Conservation (phyloP, 2,329 filamentous ascomycete genomes). For the Coniochaeta pulveracea region DNA sequence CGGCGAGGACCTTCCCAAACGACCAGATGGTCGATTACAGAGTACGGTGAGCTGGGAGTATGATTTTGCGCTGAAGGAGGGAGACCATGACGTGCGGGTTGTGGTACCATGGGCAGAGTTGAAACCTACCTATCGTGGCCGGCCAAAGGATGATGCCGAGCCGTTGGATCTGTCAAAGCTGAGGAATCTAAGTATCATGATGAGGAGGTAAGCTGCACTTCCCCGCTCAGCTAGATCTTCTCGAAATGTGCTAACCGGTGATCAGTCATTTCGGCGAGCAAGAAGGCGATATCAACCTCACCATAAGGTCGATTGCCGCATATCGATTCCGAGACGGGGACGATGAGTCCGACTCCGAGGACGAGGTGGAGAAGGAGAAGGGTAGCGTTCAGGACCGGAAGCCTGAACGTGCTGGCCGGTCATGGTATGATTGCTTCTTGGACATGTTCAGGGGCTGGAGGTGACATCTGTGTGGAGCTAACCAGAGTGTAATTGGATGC, state of each 20-base stretch:
- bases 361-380: too few species aligned
- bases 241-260: conserved; percentile 11
- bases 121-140: conserved; percentile 63
- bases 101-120: conserved; percentile 55
- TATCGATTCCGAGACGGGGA: neutral
- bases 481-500: too few species aligned
- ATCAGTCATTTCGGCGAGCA: conserved; percentile 65
- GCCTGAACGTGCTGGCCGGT: too few species aligned
- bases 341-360: too few species aligned
- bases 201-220: conserved; percentile 51
- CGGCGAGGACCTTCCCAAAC: conserved; percentile 37
- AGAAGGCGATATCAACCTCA: conserved; percentile 53
- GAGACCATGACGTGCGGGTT: conserved; percentile 24
- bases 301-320: conserved; percentile 38
- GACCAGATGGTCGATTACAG: conserved; percentile 57
- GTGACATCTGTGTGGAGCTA: too few species aligned
- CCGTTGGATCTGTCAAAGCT: conserved; percentile 48
- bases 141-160: conserved; percentile 45
- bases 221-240: neutral
- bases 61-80: conserved; percentile 36
- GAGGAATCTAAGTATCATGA: conserved; percentile 65
- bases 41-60: conserved; percentile 65
- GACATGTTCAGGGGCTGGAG: too few species aligned
- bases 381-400: too few species aligned
- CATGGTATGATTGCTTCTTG: too few species aligned